phyloP scores from a whole-genome alignment of 1,284 basidiomycete genomes.

The Naganishia sp. region DNA sequence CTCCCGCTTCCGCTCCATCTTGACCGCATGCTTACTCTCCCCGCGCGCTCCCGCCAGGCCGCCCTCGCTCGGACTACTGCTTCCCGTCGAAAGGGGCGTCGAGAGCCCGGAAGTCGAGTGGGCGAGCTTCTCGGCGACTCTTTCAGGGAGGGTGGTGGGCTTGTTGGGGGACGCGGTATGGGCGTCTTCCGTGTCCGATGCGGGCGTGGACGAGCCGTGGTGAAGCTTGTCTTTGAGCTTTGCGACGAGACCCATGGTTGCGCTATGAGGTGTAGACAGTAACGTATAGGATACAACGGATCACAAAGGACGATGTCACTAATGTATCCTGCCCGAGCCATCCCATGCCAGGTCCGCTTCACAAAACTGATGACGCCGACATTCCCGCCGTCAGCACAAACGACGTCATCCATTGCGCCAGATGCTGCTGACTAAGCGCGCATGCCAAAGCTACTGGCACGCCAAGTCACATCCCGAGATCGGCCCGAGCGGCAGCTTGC shows the following conservation, averaged over 20 bases:
- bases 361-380: too few species aligned
- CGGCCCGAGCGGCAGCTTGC: too few species aligned
- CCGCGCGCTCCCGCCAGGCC: neutral
- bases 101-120: neutral
- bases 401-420: too few species aligned
- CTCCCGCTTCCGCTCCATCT: constrained; percentile 35
- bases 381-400: too few species aligned
- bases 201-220: neutral
- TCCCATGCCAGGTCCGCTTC: too few species aligned
- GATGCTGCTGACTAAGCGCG: too few species aligned
- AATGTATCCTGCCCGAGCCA: neutral
- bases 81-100: neutral
- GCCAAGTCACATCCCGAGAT: too few species aligned
- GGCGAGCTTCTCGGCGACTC: constrained; percentile 9
- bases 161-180: neutral
- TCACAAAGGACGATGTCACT: too few species aligned
- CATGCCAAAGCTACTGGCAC: too few species aligned
- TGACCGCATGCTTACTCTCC: constrained; percentile 17
- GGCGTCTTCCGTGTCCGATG: constrained; percentile 15
- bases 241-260: constrained; percentile 11
- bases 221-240: constrained; percentile 26
- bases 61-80: neutral
- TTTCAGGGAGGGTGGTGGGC: neutral
- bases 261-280: neutral
- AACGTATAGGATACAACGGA: too few species aligned